Evolutionary conservation across 1,284 basidiomycete genomes (phyloP).

Genomic region (Melampsora americana): DNA sequence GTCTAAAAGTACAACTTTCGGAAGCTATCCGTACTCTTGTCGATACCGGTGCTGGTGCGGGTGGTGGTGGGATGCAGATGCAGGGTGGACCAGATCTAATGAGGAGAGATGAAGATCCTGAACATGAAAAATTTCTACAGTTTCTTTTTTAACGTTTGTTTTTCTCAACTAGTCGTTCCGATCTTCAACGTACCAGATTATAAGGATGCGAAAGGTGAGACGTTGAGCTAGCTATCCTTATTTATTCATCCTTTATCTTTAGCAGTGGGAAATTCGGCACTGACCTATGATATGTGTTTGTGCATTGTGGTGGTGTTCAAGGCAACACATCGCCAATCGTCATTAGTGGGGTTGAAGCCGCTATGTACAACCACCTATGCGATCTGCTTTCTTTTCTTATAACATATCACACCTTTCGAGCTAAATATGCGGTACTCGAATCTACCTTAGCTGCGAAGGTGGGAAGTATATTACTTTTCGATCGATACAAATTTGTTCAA

Average conservation of each 20-base stretch:
- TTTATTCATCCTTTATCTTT: neutral
- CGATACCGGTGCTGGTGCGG: slow-evolving; percentile 60
- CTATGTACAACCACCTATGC: slow-evolving; percentile 61
- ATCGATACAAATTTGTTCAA: slow-evolving; percentile 30
- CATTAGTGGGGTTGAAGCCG: slow-evolving; percentile 45
- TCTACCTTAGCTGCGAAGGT: slow-evolving; percentile 69
- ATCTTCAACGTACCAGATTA: slow-evolving; percentile 73
- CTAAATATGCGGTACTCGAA: slow-evolving; percentile 83
- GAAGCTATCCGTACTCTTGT: slow-evolving; percentile 83
- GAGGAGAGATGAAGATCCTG: slow-evolving; percentile 73
- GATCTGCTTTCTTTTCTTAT: slow-evolving; percentile 87
- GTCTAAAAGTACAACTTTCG: slow-evolving; percentile 82
- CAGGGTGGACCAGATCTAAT: slow-evolving; percentile 47
- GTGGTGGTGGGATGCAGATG: slow-evolving; percentile 52
- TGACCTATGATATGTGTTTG: neutral
- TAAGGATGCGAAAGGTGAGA: slow-evolving; percentile 63
- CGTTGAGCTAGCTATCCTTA: neutral
- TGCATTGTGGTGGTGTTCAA: neutral
- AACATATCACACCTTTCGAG: slow-evolving; percentile 73
- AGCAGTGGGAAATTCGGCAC: neutral
- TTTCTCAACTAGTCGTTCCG: slow-evolving; percentile 72
- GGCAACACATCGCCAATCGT: slow-evolving; percentile 19
- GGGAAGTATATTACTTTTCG: slow-evolving; percentile 64
- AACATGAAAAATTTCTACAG: slow-evolving; percentile 81
- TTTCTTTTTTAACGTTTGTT: slow-evolving; percentile 79